A percentile compares a stretch with the other conserved stretches of the same genome.
phyloP scores from a whole-genome alignment of 192 early-diverging fungal species.

The Coemansia sp. region DNA sequence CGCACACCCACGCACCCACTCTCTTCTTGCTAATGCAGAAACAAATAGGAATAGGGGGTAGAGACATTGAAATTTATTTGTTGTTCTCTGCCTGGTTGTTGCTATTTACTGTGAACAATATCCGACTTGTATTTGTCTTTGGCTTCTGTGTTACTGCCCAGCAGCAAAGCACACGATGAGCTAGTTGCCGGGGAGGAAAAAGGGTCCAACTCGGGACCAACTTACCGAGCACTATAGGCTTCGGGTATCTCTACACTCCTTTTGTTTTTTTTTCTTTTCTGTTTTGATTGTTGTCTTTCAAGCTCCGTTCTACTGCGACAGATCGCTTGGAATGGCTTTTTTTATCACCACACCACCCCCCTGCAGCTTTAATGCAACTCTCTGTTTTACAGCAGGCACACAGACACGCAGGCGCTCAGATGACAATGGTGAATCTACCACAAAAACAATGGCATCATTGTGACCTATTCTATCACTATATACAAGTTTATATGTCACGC shows the following conservation, averaged over 20 bases:
- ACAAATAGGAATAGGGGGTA: constrained; percentile 8
- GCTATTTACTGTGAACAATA: background rate
- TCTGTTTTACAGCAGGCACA: background rate
- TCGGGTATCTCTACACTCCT: background rate
- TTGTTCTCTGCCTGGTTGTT: background rate
- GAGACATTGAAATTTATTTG: background rate
- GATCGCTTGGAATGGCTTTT: background rate
- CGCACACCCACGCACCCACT: background rate
- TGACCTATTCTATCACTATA: background rate
- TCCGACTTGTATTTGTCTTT: background rate
- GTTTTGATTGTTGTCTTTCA: background rate
- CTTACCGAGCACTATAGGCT: background rate
- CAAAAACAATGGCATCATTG: constrained; percentile 8
- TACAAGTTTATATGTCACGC: constrained; percentile 1
- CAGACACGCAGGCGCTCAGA: background rate
- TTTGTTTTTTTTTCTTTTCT: background rate
- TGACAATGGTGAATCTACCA: constrained; percentile 10
- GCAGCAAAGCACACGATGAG: background rate
- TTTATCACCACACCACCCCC: background rate
- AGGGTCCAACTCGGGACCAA: background rate
- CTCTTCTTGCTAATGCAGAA: background rate
- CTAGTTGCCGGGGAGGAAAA: background rate
- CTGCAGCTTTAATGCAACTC: background rate
- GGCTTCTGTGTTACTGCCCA: background rate
- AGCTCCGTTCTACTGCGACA: constrained; percentile 9